Base-by-base conservation (phyloP, 768 basidiomycete species). In the Pholiota molesta region DNA sequence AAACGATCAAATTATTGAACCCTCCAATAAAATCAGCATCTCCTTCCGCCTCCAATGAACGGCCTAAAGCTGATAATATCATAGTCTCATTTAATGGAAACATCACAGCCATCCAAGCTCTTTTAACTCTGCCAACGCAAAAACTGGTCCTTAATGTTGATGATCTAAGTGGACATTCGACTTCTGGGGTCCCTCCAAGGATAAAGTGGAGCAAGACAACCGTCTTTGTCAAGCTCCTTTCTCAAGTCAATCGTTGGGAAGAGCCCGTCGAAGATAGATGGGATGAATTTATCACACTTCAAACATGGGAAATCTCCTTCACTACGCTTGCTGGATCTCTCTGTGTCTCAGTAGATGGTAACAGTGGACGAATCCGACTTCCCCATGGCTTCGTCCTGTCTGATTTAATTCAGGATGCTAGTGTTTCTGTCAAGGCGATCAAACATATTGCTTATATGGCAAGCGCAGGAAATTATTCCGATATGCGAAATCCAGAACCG, bases 321-420 rank as follows among this genome's bases (percentile, higher is more conserved):
- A 70, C 72, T 52, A 73, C 64, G 21, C 68, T 75, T 37, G 68
- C 68, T 14, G 72, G 67, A n/a, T 75, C 79, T 5, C 58, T 69
- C 19, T 69, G 75, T 9, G 74, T 95, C 57, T 69, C 75, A 5
- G 71, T 91, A 55, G 75, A 82, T 26, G 86, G 83, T 19, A 86
- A 92, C 37, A 88, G 86, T 55, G 81, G 85, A 1, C 86, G 86
- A 23, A 68, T 97, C n/a, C 86, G 87, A 19, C 88, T 99, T 37
- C 95, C 96, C 1, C 85, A 85, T 70, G 86, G 87, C 13, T 97
- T 90, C 71, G 74, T 91, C 44, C 74, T 95, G 44, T 83, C 91
- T 3, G 87, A 93, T 31, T 78, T 97, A 54, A 81, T 95, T 51
- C 81, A 91, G 54, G 92, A 94, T 70, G 69, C 83, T 61, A 83